Percentiles rank a stretch among this genome's conserved stretches.
These are phyloP conservation scores for Ramalina intermedia DNA, from an alignment of 495 filamentous ascomycete genomes.

Conservation along the genomic window DNA sequence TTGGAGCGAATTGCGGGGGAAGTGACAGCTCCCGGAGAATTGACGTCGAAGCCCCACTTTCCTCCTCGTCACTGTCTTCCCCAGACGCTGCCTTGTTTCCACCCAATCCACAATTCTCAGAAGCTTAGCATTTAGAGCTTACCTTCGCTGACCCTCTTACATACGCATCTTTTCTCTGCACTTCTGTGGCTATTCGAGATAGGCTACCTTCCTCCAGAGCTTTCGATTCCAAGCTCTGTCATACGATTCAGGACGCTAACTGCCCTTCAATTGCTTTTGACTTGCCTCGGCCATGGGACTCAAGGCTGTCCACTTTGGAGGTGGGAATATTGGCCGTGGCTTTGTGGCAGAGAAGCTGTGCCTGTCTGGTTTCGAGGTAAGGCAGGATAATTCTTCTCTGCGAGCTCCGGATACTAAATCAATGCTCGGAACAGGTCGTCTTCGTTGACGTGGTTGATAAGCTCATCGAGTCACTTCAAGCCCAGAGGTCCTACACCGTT, in stretches of 20 bases:
- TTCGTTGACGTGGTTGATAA: conserved; percentile 84
- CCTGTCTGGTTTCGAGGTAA: conserved; percentile 38
- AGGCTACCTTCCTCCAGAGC: not conserved
- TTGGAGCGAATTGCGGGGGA: too few relatives aligned
- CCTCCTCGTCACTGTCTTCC: too few relatives aligned
- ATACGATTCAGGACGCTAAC: not conserved
- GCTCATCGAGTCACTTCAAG: conserved; percentile 63
- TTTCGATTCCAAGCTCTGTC: not conserved
- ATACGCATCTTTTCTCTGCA: too few relatives aligned
- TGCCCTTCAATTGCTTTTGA: too few relatives aligned
- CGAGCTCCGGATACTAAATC: not conserved
- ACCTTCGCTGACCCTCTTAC: too few relatives aligned
- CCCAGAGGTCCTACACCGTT: conserved; percentile 64
- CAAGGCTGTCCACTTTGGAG: conserved; percentile 86
- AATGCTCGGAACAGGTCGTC: conserved; percentile 45
- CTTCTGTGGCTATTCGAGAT: not conserved
- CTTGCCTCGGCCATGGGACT: conserved; percentile 38
- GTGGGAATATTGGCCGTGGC: conserved; percentile 75
- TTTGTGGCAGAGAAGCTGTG: conserved; percentile 67
- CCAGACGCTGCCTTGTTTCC: too few relatives aligned
- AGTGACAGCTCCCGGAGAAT: too few relatives aligned
- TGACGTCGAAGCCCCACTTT: too few relatives aligned
- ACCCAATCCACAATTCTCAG: too few relatives aligned
- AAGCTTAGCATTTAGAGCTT: too few relatives aligned
- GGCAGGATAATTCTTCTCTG: not conserved